Base-by-base conservation (phyloP, 192 early-diverging fungal species). In the Linnemannia elongata region DNA sequence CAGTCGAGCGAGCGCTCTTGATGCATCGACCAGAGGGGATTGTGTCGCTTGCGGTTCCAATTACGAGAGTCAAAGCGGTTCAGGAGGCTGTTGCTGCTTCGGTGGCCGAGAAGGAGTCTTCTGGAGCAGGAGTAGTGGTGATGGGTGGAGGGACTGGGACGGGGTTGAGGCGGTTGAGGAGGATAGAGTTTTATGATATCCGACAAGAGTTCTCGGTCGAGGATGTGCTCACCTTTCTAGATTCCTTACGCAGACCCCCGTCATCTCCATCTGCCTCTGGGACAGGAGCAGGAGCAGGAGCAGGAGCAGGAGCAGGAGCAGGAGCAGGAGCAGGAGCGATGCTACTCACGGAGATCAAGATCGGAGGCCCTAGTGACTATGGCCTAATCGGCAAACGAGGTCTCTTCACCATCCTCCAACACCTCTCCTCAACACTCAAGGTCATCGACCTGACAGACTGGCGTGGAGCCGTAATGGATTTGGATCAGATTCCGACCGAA, bases 371-470 rank as follows among this genome's bases (percentile, higher is more conserved):
- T 0, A 30, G 60, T 3, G 82, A 83, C 12, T 74, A n/a, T 66
- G 72, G 74, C 63, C 54, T 42, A 47, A 72, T 76, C 22, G 63
- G 49, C 2, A 76, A 66, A 60, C 45, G n/a, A 6, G 69, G 76
- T 17, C 75, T 82, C 7, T 82, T 76, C 42, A 82, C 33, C 39
- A 76, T 82, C 39, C 36, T 76, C 18, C 80, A 82, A 54, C 66
- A 74, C 3, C 70, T 82, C 39, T 18, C 30, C 13, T 12, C 60
- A 15, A 35, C 36, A 3, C 74, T 57, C 5, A 60, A 49, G 27
- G n/a, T 71, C 9, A 41, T 82, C 6, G 80, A 82, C 69, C 9
- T 82, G 36, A 76, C 75, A 15, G 75, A 52, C 6, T 82, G 80
- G 80, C 69, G 68, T 4, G 80, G 80, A 2, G 80, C 80, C 4